phyloP scores from a whole-genome alignment of 139 green algal species.

The Yamagishiella unicocca region DNA sequence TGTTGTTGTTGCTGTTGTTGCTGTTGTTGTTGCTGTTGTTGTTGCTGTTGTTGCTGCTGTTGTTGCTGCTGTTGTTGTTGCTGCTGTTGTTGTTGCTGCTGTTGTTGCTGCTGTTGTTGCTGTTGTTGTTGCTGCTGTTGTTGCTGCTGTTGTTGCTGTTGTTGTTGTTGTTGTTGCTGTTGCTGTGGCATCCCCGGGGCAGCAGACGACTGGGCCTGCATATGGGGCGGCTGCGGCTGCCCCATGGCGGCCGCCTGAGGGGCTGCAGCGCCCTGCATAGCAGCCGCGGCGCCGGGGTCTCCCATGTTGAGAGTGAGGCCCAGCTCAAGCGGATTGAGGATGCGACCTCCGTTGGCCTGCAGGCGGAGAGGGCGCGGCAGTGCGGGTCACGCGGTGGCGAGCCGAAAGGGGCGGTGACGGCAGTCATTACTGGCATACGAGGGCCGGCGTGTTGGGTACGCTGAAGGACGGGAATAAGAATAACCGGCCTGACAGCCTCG shows the following conservation, averaged over 20 bases:
- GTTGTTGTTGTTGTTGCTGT: background rate
- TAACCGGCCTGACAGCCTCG: no score
- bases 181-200: background rate
- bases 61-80: slow-evolving; percentile 3
- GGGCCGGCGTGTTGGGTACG: background rate
- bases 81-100: slow-evolving; percentile 11
- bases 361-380: background rate
- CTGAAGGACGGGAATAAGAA: background rate
- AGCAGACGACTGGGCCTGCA: background rate
- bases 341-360: slow-evolving; percentile 20
- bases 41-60: background rate
- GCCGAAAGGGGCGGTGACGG: background rate
- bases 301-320: background rate
- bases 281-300: background rate
- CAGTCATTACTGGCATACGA: background rate
- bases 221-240: background rate
- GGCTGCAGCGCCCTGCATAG: background rate
- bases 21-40: background rate
- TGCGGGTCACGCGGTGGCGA: no score
- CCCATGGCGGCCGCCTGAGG: background rate
- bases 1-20: background rate
- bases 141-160: background rate
- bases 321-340: slow-evolving; percentile 34
- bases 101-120: slow-evolving; percentile 7
- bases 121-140: background rate